phyloP scores from a whole-genome alignment of 2,329 filamentous ascomycete species.

The Phialemoniopsis sp. region DNA sequence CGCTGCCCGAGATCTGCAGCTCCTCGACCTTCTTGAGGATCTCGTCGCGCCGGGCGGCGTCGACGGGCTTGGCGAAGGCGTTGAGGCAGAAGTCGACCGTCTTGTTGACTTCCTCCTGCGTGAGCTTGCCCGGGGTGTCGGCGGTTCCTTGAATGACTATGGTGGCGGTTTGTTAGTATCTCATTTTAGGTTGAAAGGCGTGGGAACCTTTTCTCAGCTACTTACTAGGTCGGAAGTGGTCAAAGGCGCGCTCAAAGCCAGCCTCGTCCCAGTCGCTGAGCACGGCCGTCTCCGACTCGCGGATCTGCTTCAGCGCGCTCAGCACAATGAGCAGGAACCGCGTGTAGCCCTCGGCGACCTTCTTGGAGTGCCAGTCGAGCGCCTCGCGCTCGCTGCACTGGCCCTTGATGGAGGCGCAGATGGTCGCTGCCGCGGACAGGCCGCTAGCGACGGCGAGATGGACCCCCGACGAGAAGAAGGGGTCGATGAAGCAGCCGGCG shows the following conservation, averaged over 20 bases:
- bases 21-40: conserved; percentile 10
- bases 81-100: conserved; percentile 24
- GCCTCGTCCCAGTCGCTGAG: conserved; percentile 35
- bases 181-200: not conserved
- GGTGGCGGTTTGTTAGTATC: not conserved
- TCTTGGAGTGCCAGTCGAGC: conserved; percentile 35
- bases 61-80: too few relatives aligned
- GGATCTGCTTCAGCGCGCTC: conserved; percentile 34
- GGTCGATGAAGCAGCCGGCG: conserved; percentile 45
- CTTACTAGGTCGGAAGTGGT: conserved; percentile 32
- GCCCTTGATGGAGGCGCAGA: conserved; percentile 30
- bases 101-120: conserved; percentile 22
- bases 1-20: too few relatives aligned
- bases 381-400: conserved; percentile 30
- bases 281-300: conserved; percentile 27
- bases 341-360: conserved; percentile 39
- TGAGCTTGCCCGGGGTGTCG: conserved; percentile 19
- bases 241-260: conserved; percentile 36
- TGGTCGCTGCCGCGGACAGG: conserved; percentile 39
- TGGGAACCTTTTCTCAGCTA: not conserved
- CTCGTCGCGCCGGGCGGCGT: conserved; percentile 6
- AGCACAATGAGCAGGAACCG: conserved; percentile 39
- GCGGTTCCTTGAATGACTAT: conserved; percentile 32
- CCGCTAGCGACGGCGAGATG: conserved; percentile 37
- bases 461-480: conserved; percentile 41